Conservation (phyloP, 331 rosid genomes). For the Quercus phellos region DNA sequence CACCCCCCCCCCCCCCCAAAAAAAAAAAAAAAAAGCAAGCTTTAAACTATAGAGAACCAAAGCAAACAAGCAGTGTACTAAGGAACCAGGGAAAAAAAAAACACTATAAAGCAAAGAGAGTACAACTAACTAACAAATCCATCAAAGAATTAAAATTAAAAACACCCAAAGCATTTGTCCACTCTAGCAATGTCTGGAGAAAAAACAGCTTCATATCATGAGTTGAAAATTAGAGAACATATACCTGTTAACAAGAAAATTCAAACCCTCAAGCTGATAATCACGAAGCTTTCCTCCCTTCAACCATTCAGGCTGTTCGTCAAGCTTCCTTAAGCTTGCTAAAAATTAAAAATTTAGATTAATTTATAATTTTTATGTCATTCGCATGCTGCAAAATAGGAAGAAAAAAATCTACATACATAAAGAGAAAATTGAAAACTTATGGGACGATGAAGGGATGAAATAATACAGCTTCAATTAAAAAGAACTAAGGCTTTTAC, state of each 20-base stretch:
- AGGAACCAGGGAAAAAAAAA: too few species aligned
- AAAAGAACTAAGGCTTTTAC: too few species aligned
- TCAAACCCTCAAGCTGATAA: slow-evolving; percentile 98
- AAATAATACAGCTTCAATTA: neutral
- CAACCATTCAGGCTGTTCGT: slow-evolving; percentile 98
- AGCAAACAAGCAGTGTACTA: too few species aligned
- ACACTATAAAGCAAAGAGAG: too few species aligned
- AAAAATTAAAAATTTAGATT: slow-evolving; percentile 33
- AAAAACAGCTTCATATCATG: too few species aligned
- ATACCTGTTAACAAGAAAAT: slow-evolving; percentile 98
- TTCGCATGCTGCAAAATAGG: neutral
- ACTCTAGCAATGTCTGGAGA: too few species aligned
- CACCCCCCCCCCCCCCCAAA: too few species aligned
- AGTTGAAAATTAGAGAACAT: neutral
- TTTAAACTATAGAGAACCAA: neutral
- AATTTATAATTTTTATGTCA: slow-evolving; percentile 7
- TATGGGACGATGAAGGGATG: neutral
- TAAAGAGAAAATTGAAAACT: neutral
- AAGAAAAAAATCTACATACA: neutral
- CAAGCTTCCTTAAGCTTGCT: slow-evolving; percentile 97
- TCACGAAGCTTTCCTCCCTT: slow-evolving; percentile 97
- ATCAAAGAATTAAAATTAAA: too few species aligned
- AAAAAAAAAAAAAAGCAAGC: neutral
- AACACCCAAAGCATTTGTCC: too few species aligned
- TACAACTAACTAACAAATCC: too few species aligned